Evolutionary conservation across 805 yeast species (phyloP), one percentile per base, ranked within the genome.

Genomic region (Sugiyamaella qingdaonensis): DNA sequence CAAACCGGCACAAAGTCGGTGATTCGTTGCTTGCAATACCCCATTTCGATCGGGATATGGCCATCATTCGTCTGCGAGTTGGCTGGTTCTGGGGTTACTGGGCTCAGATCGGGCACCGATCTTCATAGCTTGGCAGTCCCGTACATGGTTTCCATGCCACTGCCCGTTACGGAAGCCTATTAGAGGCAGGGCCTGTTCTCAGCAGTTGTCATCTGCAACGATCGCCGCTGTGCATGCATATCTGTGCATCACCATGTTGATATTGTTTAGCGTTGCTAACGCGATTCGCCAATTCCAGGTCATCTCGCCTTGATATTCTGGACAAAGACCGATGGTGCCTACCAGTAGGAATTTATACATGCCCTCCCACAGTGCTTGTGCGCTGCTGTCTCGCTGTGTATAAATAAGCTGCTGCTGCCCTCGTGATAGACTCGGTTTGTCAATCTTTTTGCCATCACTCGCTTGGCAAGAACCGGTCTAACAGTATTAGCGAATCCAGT

Each of bases 211-310:
- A 39, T 39, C 21, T 39, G 43, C 43, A 39, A 8, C 2, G 43
- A 39, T 39, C 43, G 21, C 4, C 43, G 4, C 5, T 10, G 9
- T 4, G 11, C 24, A 13, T 39, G 43, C 43, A 39, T 39, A 39
- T 13, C 4, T 21, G 21, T 39, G 43, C 21, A 16, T 19, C 43
- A 14, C 3, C 19, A 39, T 19, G 24, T 16, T 14, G 24, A 19
- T 16, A 10, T 39, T 14, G 19, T 24, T 39, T 39, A 7, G 43
- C 19, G 19, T 39, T 39, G 3, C 24, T 39, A 39, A 39, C 43
- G 43, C 43, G 43, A 39, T 39, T 39, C 43, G 43, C 13, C 43
- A 39, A 39, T 39, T 39, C 24, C 43, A 14, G 24, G 16, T 4
- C 19, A 39, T 39, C 43, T 39, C 19, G 43, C 24, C 24, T 39